Base-by-base conservation (phyloP, 495 filamentous ascomycete genomes). In the Aspergillus campestris region DNA sequence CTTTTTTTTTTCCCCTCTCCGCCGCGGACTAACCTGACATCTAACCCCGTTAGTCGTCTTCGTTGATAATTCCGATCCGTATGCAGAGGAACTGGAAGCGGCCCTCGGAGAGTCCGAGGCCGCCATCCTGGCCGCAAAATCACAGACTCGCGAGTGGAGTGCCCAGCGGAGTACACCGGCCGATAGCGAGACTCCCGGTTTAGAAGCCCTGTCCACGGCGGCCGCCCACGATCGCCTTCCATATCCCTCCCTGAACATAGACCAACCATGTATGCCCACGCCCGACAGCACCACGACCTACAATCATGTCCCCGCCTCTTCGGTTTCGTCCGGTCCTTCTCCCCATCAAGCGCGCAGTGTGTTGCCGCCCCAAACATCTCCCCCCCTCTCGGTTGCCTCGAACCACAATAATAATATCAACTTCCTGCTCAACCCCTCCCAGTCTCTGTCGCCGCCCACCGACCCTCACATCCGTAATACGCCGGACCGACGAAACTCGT, bases 21-120 rank as follows among this genome's bases (percentile, higher is more conserved):
- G n/a, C n/a, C n/a, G n/a, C n/a, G n/a, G n/a, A n/a, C n/a, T n/a
- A n/a, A n/a, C n/a, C n/a, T n/a, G n/a, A n/a, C n/a, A n/a, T n/a
- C n/a, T n/a, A n/a, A n/a, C n/a, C n/a, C n/a, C n/a, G n/a, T n/a
- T n/a, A n/a, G 77, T 85, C 12, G 78, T 78, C n/a, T 85, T 83
- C 48, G 70, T 80, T 51, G 71, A 83, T 51, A 77, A 77, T 35
- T 72, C 71, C 31, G 79, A 84, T 54, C 81, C 81, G 5, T 82
- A 77, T 52, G 70, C 72, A 13, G 78, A 82, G 30, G 74, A 75
- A 14, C 60, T 66, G 10, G 72, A 74, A 39, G 52, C 58, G 18
- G 59, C 62, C 35, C 57, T 65, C 12, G 56, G 46, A 40, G 65
- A 61, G 45, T 53, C 57, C 10, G 57, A 62, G 38, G 64, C 60